Conservation (phyloP, 2,329 filamentous ascomycete genomes). For the Fusarium subtropicale region DNA sequence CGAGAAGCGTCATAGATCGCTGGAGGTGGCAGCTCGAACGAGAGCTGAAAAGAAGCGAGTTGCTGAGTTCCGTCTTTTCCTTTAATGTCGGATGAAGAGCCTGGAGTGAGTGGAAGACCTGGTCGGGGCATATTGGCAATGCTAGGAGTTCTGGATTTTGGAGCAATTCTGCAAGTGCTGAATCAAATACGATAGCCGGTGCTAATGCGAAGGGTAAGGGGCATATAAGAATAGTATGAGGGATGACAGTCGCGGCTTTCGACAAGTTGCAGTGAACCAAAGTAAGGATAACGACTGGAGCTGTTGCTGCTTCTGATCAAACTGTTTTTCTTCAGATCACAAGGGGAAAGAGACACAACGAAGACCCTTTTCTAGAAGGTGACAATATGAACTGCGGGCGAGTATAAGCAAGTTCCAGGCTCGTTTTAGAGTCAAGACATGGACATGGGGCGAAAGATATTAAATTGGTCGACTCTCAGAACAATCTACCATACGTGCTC, state of each 20-base stretch:
- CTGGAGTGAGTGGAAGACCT: constrained; percentile 75
- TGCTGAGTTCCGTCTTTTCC: constrained; percentile 75
- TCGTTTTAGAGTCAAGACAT: constrained; percentile 8
- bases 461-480: constrained; percentile 24
- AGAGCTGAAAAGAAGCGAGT: constrained; percentile 70
- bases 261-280: neutral
- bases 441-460: constrained; percentile 31
- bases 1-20: constrained; percentile 68
- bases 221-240: neutral
- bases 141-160: neutral
- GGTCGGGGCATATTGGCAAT: constrained; percentile 50
- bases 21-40: constrained; percentile 82
- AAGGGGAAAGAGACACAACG: neutral
- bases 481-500: constrained; percentile 7
- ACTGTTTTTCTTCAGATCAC: constrained; percentile 1
- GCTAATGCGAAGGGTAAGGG: neutral
- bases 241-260: neutral
- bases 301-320: constrained; percentile 1
- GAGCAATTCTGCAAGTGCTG: neutral
- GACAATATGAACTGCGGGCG: neutral
- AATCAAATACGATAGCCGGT: neutral
- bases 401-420: constrained; percentile 29
- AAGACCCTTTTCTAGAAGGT: constrained; percentile 5
- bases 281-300: neutral
- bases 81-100: constrained; percentile 82